Evolutionary conservation across 2,329 filamentous ascomycete genomes (phyloP).

Genomic region (Elsinoe batatas): DNA sequence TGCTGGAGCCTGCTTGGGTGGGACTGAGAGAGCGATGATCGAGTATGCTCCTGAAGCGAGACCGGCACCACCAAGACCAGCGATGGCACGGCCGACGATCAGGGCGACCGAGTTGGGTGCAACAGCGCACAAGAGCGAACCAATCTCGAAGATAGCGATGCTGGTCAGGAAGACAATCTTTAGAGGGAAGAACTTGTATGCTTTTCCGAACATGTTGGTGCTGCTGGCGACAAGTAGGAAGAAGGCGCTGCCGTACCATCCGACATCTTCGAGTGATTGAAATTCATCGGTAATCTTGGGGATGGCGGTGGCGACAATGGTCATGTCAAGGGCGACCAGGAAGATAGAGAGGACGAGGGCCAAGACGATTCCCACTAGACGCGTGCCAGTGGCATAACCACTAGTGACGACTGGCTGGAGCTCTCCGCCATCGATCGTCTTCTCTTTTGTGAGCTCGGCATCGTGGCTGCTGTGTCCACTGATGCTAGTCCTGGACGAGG

Average conservation of each 20-base stretch:
- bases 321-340: constrained; percentile 21
- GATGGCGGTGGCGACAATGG: constrained; percentile 25
- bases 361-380: constrained; percentile 4
- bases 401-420: constrained; percentile 7
- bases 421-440: constrained; percentile 7
- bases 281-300: constrained; percentile 30
- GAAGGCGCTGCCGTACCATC: constrained; percentile 24
- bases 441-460: not conserved
- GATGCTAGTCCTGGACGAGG: not conserved
- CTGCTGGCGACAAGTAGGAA: constrained; percentile 25
- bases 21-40: constrained; percentile 18
- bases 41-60: constrained; percentile 34
- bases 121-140: constrained; percentile 42
- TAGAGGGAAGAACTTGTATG: constrained; percentile 19
- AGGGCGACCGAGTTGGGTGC: constrained; percentile 40
- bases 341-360: constrained; percentile 17
- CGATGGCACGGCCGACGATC: constrained; percentile 43
- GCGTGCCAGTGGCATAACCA: not conserved
- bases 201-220: constrained; percentile 23
- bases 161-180: constrained; percentile 27
- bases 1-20: constrained; percentile 16
- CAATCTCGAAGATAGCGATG: constrained; percentile 35
- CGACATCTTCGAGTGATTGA: constrained; percentile 25
- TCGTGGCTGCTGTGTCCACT: not conserved
- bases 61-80: constrained; percentile 46